Base-by-base conservation (phyloP, 2,329 filamentous ascomycete genomes). In the Colletotrichum coccodes region DNA sequence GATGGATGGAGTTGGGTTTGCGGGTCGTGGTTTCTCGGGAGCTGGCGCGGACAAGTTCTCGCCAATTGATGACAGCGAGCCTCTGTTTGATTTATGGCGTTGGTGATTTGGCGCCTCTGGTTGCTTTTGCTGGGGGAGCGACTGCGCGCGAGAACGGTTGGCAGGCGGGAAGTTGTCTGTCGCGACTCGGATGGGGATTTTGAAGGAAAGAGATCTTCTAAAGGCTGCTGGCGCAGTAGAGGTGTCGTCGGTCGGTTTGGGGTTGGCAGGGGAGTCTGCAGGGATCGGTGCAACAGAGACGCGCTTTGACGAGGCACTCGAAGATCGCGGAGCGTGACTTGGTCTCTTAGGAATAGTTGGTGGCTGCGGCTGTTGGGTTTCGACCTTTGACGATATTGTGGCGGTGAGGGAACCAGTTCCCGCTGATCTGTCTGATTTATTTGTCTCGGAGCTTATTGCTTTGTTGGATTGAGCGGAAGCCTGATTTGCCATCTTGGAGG, bases 151-250 rank as follows among this genome's bases (percentile, higher is more conserved):
- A 12, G 53, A 53, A 26, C 65, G 65, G 44, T 59, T 64, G 16
- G 32, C 36, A n/a, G 53, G 32, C 12, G 53, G 54, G 18, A 58
- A 44, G 14, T 42, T 58, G 23, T 64, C 65, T 8, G 65, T 68
- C 23, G 60, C 57, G 21, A 68, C 60, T 40, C 65, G 47, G 26
- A 68, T 59, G 26, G 65, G 65, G 26, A 68, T 38, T 26, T 68
- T 68, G 65, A 68, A 64, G 16, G 65, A 68, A n/a, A 68, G 60
- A 16, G 65, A 68, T 64, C 60, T 57, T 68, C 65, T 64, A 47
- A 54, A 47, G 42, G 46, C 54, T 68, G 60, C 60, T 54, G 65
- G 53, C 21, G 26, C 65, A 59, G 23, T 44, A 59, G 60, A 68
- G 42, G 23, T 47, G 53, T 68, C 60, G 18, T 64, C 60, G 14